These are phyloP conservation scores for Syzygium oleosum DNA, from an alignment of 345 rosid genomes.

Conservation along the genomic window DNA sequence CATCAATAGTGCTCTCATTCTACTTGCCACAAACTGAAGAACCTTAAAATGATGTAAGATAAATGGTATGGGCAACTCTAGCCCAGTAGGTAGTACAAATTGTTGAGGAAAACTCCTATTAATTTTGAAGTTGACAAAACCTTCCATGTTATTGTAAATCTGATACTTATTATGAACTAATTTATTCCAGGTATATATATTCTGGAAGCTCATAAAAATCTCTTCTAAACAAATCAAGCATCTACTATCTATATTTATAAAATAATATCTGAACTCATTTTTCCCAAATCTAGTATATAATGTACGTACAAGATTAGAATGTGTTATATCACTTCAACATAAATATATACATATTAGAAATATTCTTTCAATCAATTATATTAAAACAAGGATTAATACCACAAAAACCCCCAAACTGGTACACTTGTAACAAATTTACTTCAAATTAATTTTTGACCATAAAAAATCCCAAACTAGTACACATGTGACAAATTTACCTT, in stretches of 20 bases:
- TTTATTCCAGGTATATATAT: too few relatives aligned
- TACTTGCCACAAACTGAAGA: neutral
- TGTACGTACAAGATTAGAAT: neutral
- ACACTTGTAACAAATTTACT: too few relatives aligned
- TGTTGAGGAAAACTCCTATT: too few relatives aligned
- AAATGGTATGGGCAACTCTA: neutral
- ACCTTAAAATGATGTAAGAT: neutral
- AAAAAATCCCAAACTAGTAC: too few relatives aligned
- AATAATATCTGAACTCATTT: neutral
- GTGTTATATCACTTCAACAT: neutral
- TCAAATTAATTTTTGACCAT: too few relatives aligned
- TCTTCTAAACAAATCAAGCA: neutral
- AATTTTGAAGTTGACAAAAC: too few relatives aligned
- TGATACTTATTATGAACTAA: too few relatives aligned
- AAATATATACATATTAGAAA: neutral
- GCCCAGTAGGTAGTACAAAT: neutral
- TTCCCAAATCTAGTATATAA: neutral
- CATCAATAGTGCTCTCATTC: neutral
- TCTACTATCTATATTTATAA: neutral
- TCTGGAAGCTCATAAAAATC: too few relatives aligned
- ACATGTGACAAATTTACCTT: too few relatives aligned
- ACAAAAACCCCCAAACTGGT: too few relatives aligned
- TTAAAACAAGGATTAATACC: neutral
- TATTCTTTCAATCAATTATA: neutral
- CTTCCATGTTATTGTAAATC: too few relatives aligned